Evolutionary conservation across 495 filamentous ascomycete species (phyloP), one percentile per base, ranked within the genome.

Genomic region (Trichoderma virens): DNA sequence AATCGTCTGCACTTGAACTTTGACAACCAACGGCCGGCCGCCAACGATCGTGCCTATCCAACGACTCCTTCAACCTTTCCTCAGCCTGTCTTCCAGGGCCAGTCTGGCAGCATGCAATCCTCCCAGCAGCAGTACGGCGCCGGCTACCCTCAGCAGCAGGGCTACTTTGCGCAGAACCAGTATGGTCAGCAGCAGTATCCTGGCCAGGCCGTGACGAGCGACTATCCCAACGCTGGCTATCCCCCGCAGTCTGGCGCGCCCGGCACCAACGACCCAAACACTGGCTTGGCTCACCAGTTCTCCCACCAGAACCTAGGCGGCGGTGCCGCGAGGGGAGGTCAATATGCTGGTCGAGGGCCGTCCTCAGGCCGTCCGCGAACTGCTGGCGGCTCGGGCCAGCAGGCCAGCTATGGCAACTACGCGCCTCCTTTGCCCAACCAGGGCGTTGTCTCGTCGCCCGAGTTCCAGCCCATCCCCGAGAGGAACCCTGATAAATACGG

Each of bases 1-100:
- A 77, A 85, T 68, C 87, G 87, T 63, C 80, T 90, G 64, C 85
- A 87, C 70, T 80, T 92, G 67, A 92, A 92, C 75, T 89, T 91
- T 72, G 79, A 77, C 67, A 85, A 77, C 69, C 83, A 84, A 68
- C 85, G 86, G 70, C 61, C 61, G 34, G 79, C 83, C 61, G 76
- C 84, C 64, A 85, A 85, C 75, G 89, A 86, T 74, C 90, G 90
- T 75, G 86, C 89, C 65, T 98, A 93, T 84, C 95, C 94, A 71
- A 96, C 94, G 59, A 98, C 94, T 20, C 93, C 94, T 63, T 97
- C 92, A 66, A 94, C 93, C 60, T 97, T 97, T 70, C 93, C 93
- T 13, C 92, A 97, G 75, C 92, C 92, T 32, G 87, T 95, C 71
- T 86, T 85, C 74, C 78, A 72, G 23, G 34, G 68, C n/a, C 79